Conservation (phyloP, 352 stramenopile genomes). For the Phytophthora pinifolia region DNA sequence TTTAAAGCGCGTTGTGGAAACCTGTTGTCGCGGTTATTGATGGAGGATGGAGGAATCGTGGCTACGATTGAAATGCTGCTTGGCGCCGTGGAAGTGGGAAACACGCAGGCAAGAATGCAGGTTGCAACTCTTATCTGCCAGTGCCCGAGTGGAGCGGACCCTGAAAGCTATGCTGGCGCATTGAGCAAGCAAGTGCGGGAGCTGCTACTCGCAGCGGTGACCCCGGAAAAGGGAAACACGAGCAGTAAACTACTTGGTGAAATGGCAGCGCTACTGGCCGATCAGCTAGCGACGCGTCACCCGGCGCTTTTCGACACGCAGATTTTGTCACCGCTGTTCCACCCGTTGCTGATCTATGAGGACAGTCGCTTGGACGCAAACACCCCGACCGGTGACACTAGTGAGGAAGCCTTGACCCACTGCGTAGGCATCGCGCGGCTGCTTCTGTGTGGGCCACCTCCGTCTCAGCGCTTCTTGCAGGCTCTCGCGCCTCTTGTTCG, state of each 20-base stretch:
- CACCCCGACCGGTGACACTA: constrained; percentile 10
- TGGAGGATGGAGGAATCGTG: constrained; percentile 72
- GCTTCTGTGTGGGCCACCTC: constrained; percentile 68
- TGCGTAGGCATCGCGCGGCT: constrained; percentile 55
- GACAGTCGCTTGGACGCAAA: constrained; percentile 19
- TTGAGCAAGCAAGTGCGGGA: constrained; percentile 57
- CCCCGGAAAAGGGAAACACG: constrained; percentile 38
- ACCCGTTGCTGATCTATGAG: constrained; percentile 67
- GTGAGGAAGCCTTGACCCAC: constrained; percentile 50
- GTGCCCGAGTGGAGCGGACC: constrained; percentile 47
- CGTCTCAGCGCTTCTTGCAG: constrained; percentile 50
- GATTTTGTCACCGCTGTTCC: constrained; percentile 58
- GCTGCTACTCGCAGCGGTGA: constrained; percentile 48
- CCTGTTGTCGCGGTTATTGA: constrained; percentile 59
- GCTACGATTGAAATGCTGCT: constrained; percentile 85
- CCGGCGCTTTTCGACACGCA: constrained; percentile 45
- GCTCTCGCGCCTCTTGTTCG: constrained; percentile 51
- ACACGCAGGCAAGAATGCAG: constrained; percentile 83
- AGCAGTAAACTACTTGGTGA: constrained; percentile 75
- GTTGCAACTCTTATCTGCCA: constrained; percentile 79
- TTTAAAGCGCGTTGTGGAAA: constrained; percentile 71
- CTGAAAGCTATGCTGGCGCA: constrained; percentile 41
- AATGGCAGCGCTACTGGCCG: constrained; percentile 62
- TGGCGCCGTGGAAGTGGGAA: constrained; percentile 73
- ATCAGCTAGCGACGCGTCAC: constrained; percentile 53